These are phyloP conservation scores for Pulveroboletus ravenelii DNA, from an alignment of 768 basidiomycete species.

Conservation along the genomic window DNA sequence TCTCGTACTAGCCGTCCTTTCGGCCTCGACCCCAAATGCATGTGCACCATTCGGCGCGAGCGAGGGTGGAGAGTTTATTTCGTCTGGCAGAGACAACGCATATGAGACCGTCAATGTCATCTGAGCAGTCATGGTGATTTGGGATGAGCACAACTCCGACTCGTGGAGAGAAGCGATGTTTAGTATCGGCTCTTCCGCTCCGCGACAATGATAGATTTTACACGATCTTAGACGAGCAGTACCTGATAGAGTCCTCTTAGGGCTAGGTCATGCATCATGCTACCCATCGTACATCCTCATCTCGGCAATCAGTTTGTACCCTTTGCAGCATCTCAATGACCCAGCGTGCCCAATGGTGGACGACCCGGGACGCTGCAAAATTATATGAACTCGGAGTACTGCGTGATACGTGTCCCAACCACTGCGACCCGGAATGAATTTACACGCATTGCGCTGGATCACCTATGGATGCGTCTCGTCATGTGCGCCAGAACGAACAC, in stretches of 20 bases:
- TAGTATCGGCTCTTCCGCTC: not conserved
- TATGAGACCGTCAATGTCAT: conserved; percentile 20
- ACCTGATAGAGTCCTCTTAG: too few relatives aligned
- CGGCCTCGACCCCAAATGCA: conserved; percentile 20
- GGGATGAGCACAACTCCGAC: not conserved
- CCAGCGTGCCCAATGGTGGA: too few relatives aligned
- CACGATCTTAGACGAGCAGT: too few relatives aligned
- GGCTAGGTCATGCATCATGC: too few relatives aligned
- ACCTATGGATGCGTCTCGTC: not conserved
- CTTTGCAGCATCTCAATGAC: too few relatives aligned
- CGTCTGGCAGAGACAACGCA: conserved; percentile 20
- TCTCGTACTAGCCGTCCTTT: conserved; percentile 8
- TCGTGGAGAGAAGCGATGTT: too few relatives aligned
- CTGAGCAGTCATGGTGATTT: conserved; percentile 13
- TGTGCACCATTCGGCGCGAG: conserved; percentile 24
- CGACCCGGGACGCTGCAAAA: too few relatives aligned
- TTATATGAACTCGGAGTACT: too few relatives aligned
- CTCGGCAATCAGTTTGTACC: not conserved
- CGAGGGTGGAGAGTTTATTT: conserved; percentile 11
- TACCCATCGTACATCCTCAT: conserved; percentile 34
- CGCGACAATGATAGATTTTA: too few relatives aligned
- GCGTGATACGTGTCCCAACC: too few relatives aligned
- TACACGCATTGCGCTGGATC: not conserved
- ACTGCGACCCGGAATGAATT: not conserved
- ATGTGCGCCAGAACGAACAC: not conserved